Base-by-base conservation (phyloP, 2,329 filamentous ascomycete genomes). In the Bipolaris sorokiniana region DNA sequence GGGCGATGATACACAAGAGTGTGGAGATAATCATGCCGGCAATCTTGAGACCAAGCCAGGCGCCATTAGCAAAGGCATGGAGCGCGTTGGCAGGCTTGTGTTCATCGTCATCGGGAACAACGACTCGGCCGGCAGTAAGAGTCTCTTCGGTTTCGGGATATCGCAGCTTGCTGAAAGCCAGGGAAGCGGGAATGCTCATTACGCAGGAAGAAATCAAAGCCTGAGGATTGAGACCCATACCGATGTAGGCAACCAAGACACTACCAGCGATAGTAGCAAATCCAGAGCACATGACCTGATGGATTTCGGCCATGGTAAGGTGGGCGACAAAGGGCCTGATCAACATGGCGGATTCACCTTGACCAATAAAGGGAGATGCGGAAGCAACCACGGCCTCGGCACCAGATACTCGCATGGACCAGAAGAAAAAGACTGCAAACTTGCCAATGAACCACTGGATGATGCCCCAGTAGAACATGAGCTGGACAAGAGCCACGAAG, bases 371-470 rank as follows among this genome's bases (percentile, higher is more conserved):
- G 7, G 93, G 93, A 0, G 92, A 96, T 9, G 93, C 92, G 33
- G 93, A 90, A 33, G 93, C 93, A 56, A 97, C 93, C 48, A 97
- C 90, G n/a, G 93, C 92, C 77, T 97, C 93, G 44, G 91, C 91
- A 59, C 93, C 93, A 4, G 92, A 96, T 5, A 97, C 91, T 49
- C 86, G 85, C 78, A 97, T 88, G 42, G 83, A 84, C 90, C 91
- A 96, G 85, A 94, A 96, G 84, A 97, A 96, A 78, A 97, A 92
- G 49, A 86, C 84, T 58, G 93, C 92, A 68, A 95, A 91, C 78
- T 97, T 97, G 66, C 83, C 82, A 71, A 97, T 86, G 78, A 93
- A 91, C 92, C 93, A 97, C 78, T 96, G 92, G 51, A 97, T 80
- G 62, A 92, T 82, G 2, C 90, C 90, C 67, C 88, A 83, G 81